Base-by-base conservation (phyloP, 257 asterid genomes). In the Solanum virginianum region DNA sequence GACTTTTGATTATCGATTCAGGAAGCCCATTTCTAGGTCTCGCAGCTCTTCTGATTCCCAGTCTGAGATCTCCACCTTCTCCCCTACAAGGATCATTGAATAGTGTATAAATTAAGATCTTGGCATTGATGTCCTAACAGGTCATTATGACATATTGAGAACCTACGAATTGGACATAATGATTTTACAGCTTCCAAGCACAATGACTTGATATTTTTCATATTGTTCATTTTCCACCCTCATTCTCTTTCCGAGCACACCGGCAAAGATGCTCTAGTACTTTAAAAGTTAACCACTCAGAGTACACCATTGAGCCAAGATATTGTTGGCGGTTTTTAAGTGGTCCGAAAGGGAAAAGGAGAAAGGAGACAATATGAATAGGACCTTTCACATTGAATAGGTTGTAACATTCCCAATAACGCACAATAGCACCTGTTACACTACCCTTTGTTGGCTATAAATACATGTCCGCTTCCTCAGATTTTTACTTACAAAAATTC, bases 21-120 rank as follows among this genome's bases (percentile, higher is more conserved):
- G 99, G 98, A 45, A 97, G 89, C 54, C 98, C 96, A 82, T 92
- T 92, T 91, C 97, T 91, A 60, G 97, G 96, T 22, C 98, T 94
- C 89, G 98, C 95, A 70, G 99, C 98, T 92, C 98, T 89, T 90
- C 99, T 92, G 82, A 97, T 92, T 62, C 99, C 99, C 91, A 97
- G 75, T 47, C 98, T 89, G 62, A 97, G 90, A 53, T 94, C 97
- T 79, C 98, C 99, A 70, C 83, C 92, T 86, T 93, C 99, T 84
- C 95, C 99, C 93, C 99, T 97, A 87, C 86, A 90, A 47, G 45
- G 63, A 53, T 29, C 11, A 17, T 29, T 36, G 49, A 53, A 79
- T 5, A 79, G 24, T 3, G 3, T 49, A 53, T 16, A 22, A 74
- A 17, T 15, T 15, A 75, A 75, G 41, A 75, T 15, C 62, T 49